Base-by-base conservation (phyloP, 2,329 filamentous ascomycete species). In the Fusarium penzigii region DNA sequence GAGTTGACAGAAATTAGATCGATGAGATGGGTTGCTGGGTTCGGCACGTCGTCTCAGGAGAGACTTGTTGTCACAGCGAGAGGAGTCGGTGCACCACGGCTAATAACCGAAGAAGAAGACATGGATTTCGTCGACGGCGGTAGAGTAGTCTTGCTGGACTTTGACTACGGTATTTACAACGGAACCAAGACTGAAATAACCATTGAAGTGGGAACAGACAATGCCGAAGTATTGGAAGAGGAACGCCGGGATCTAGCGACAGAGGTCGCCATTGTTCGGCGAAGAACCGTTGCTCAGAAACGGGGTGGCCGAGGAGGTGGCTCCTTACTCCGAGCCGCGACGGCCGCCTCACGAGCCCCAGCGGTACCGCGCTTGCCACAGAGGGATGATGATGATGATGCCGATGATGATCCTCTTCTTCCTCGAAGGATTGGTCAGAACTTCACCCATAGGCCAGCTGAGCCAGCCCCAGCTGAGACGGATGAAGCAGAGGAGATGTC, bases 71-170 rank as follows among this genome's bases (percentile, higher is more conserved):
- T 88, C 32, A 86, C 88, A 39, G 89, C 89, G 6, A 84, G 86
- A 20, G 89, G 89, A 32, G 83, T 90, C 16, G 78, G 83, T 25
- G 79, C 80, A 1, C 75, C 79, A 1, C 78, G 82, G 52, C 73
- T 77, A 8, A 73, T 82, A 40, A 79, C 83, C 3, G 87, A 90
- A 50, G 86, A 90, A 57, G 88, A 91, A 59, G 85, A 84, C 43
- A 81, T 87, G 46, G 83, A 89, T 63, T 89, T 90, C 57, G 81
- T 90, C n/a, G 90, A 93, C 63, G 89, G 89, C 7, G 89, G 89
- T 13, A 81, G 89, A 55, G 75, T 94, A 41, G 81, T 83, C 10
- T 73, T 93, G 9, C 75, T 92, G 42, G 89, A 93, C 68, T 93
- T 93, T 68, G 82, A 87, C 57, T 88, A 88, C 60, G 74, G 78